A percentile compares a stretch with the other conserved stretches of the same genome.
Conservation (phyloP, 2,329 filamentous ascomycete genomes). For the Penicillium glabrum region DNA sequence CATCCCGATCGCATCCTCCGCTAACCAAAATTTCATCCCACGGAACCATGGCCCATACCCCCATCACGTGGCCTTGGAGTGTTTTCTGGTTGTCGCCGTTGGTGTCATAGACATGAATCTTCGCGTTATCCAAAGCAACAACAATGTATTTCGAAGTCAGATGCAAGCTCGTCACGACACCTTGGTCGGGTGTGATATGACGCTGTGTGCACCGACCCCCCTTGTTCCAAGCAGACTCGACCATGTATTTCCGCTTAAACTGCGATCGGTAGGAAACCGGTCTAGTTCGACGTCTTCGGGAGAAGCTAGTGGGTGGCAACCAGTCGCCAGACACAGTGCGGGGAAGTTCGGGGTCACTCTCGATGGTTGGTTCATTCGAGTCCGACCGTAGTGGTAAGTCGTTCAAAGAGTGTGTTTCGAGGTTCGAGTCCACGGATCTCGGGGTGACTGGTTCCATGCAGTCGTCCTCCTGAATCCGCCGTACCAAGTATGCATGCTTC, state of each 20-base stretch:
- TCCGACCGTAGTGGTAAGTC: constrained; percentile 1
- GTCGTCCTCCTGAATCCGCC: constrained; percentile 52
- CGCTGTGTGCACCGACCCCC: constrained; percentile 80
- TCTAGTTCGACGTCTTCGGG: constrained; percentile 55
- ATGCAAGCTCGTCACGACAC: constrained; percentile 93
- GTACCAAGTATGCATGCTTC: constrained; percentile 93
- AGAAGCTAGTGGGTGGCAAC: constrained; percentile 30
- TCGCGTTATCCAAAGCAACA: constrained; percentile 94
- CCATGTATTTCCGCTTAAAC: constrained; percentile 96
- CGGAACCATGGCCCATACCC: constrained; percentile 99
- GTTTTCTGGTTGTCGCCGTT: constrained; percentile 85
- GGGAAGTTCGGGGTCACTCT: constrained; percentile 49
- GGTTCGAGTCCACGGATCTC: constrained; percentile 23
- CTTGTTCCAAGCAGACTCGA: constrained; percentile 94
- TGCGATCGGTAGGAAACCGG: constrained; percentile 89
- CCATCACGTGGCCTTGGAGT: constrained; percentile 95
- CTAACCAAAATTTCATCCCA: constrained; percentile 95
- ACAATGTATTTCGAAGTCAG: constrained; percentile 96
- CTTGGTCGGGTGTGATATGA: constrained; percentile 93
- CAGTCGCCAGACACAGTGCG: constrained; percentile 35
- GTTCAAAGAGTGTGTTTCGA: constrained; percentile 25
- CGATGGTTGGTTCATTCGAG: constrained; percentile 41
- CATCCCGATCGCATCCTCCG: constrained; percentile 93
- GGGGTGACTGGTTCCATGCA: constrained; percentile 35
- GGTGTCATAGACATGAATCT: constrained; percentile 97